Evolutionary conservation across 2,329 filamentous ascomycete genomes (phyloP).

Genomic region (Arthrobotrys pseudoclavata): DNA sequence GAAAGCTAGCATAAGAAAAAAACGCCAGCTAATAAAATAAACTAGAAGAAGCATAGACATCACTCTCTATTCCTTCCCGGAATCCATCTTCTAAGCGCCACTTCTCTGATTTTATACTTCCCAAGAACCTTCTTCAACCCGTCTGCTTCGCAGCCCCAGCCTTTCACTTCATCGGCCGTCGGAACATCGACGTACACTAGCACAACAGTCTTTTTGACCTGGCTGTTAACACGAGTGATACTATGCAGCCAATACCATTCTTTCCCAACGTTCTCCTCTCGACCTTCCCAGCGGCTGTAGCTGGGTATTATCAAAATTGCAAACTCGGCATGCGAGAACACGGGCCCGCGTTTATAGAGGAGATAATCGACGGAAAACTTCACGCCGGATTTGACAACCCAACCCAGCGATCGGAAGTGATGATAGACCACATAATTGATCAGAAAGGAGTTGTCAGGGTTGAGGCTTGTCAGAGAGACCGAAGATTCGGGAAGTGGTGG

Average conservation of each 20-base stretch:
- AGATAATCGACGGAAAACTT: slow-evolving; percentile 97
- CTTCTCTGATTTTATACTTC: slow-evolving; percentile 82
- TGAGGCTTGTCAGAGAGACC: slow-evolving; percentile 66
- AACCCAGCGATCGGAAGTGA: slow-evolving; percentile 94
- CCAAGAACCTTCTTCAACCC: slow-evolving; percentile 76
- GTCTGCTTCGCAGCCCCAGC: slow-evolving; percentile 66
- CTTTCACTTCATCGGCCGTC: slow-evolving; percentile 71
- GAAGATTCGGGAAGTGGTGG: slow-evolving; percentile 70
- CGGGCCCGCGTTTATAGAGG: slow-evolving; percentile 92
- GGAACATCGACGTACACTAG: slow-evolving; percentile 93
- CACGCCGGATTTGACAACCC: slow-evolving; percentile 91
- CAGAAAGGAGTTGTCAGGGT: slow-evolving; percentile 85
- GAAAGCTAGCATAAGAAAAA: not conserved
- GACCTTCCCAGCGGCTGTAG: slow-evolving; percentile 79
- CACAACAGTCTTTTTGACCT: slow-evolving; percentile 90
- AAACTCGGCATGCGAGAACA: slow-evolving; percentile 95
- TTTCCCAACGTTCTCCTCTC: slow-evolving; percentile 68
- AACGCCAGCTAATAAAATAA: slow-evolving; percentile 5
- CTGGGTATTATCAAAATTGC: slow-evolving; percentile 86
- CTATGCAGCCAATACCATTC: slow-evolving; percentile 89
- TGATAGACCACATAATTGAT: slow-evolving; percentile 92
- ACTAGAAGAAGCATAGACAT: not conserved
- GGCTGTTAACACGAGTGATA: slow-evolving; percentile 87
- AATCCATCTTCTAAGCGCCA: slow-evolving; percentile 85
- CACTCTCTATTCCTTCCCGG: slow-evolving; percentile 80